Conservation (phyloP, 1,284 basidiomycete species). For the Pulveroboletus sp. region DNA sequence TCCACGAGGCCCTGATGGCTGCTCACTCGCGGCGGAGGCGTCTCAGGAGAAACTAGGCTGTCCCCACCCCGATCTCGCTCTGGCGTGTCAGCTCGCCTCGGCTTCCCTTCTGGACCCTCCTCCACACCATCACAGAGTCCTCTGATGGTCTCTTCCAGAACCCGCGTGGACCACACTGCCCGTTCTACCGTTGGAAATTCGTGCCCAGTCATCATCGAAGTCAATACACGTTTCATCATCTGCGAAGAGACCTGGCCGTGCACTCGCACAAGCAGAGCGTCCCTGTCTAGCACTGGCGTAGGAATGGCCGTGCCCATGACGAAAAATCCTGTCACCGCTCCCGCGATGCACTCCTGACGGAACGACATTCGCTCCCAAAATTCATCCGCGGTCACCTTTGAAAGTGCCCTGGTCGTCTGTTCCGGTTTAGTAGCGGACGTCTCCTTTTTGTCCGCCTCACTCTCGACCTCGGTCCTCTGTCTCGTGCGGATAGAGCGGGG, state of each 20-base stretch:
- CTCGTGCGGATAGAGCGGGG: conserved; percentile 28
- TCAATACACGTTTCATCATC: conserved; percentile 66
- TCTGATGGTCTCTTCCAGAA: conserved; percentile 62
- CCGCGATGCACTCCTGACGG: conserved; percentile 84
- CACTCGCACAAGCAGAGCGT: conserved; percentile 45
- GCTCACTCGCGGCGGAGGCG: conserved; percentile 42
- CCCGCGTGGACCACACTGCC: conserved; percentile 63
- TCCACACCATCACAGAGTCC: conserved; percentile 61
- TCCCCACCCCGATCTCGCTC: conserved; percentile 30
- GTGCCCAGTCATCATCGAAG: conserved; percentile 64
- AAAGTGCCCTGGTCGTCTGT: conserved; percentile 46
- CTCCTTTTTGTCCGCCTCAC: conserved; percentile 35
- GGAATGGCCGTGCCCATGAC: conserved; percentile 47
- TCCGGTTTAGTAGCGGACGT: conserved; percentile 18
- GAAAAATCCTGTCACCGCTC: conserved; percentile 90
- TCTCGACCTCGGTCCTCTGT: conserved; percentile 28
- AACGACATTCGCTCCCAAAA: conserved; percentile 96
- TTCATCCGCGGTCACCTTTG: conserved; percentile 62
- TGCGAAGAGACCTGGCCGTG: conserved; percentile 60
- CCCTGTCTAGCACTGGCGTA: conserved; percentile 17
- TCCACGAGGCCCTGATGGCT: conserved; percentile 30
- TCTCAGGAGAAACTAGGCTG: conserved; percentile 40
- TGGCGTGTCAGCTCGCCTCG: conserved; percentile 32
- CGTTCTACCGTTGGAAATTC: conserved; percentile 73
- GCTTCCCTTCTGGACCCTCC: conserved; percentile 17